Percentiles rank a stretch among this genome's conserved stretches.
Evolutionary conservation across 2,329 filamentous ascomycete species (phyloP).

Genomic region (Thelonectria discophora): DNA sequence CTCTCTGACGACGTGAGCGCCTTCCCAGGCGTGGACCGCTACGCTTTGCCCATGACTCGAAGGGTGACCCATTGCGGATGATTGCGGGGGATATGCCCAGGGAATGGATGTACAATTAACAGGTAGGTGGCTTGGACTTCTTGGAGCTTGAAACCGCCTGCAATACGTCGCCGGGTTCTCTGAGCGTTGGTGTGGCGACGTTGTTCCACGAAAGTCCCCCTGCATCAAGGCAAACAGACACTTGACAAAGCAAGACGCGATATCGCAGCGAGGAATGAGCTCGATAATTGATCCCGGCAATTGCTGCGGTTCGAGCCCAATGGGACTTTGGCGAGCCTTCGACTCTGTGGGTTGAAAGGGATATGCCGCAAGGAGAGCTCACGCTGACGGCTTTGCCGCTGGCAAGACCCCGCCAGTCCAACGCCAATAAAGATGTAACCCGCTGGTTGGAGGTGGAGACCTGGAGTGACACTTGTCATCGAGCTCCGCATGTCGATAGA

Average conservation of each 20-base stretch:
- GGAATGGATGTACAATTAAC: background rate
- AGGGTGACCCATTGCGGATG: background rate
- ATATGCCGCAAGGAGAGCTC: background rate
- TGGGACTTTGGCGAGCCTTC: background rate
- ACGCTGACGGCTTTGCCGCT: no score
- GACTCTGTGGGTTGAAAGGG: background rate
- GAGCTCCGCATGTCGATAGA: no score
- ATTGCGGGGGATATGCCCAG: background rate
- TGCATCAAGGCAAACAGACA: background rate
- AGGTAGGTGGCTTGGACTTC: no score
- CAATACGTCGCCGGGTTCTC: no score
- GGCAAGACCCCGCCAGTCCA: background rate
- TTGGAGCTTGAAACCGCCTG: no score
- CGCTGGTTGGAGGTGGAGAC: no score
- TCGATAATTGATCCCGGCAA: background rate
- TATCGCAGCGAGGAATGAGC: background rate
- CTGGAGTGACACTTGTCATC: no score
- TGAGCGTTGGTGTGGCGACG: no score
- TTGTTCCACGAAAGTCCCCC: background rate
- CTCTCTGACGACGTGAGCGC: conserved; percentile 90
- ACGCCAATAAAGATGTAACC: no score
- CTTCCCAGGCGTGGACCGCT: conserved; percentile 72
- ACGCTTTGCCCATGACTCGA: background rate
- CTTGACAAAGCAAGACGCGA: background rate
- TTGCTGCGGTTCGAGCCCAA: background rate